Percentiles rank a stretch among this genome's conserved stretches.
These are phyloP conservation scores for Astrothelium subdiscretum DNA, from an alignment of 495 filamentous ascomycete species.

Conservation along the genomic window DNA sequence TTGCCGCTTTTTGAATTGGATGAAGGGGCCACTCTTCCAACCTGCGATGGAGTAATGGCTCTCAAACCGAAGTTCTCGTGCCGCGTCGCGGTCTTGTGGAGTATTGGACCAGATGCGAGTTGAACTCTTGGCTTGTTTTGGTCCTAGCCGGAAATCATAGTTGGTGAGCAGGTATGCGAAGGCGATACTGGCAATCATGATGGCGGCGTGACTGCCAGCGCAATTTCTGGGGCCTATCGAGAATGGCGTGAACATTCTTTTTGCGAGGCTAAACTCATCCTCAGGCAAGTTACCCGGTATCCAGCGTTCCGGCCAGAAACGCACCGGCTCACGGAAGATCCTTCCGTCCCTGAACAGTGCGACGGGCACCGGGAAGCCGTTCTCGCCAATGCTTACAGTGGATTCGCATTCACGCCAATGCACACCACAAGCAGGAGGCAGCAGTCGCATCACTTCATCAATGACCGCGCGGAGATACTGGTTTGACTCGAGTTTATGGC, in stretches of 20 bases:
- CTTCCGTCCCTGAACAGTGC: slow-evolving; percentile 6
- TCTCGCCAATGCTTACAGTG: slow-evolving; percentile 1
- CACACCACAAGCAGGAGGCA: slow-evolving; percentile 9
- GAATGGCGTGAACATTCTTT: slow-evolving; percentile 10
- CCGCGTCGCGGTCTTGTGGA: slow-evolving; percentile 2
- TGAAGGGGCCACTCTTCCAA: background rate
- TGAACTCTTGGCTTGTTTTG: background rate
- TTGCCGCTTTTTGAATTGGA: background rate
- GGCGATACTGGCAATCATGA: slow-evolving; percentile 10
- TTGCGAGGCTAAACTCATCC: slow-evolving; percentile 1
- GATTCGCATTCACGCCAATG: slow-evolving; percentile 10
- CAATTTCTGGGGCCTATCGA: slow-evolving; percentile 7
- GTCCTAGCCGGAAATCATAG: slow-evolving; percentile 4
- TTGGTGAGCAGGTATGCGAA: slow-evolving; percentile 4
- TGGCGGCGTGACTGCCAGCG: slow-evolving; percentile 3
- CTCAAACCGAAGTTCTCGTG: background rate
- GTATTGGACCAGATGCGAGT: slow-evolving; percentile 7
- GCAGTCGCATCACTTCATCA: slow-evolving; percentile 9
- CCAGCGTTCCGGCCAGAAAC: slow-evolving; percentile 8
- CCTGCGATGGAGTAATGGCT: background rate
- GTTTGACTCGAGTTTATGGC: slow-evolving; percentile 6
- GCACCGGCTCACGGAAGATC: slow-evolving; percentile 7
- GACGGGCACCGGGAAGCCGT: slow-evolving; percentile 1
- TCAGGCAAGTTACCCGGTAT: slow-evolving; percentile 1
- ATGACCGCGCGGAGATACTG: slow-evolving; percentile 11